Evolutionary conservation across 768 basidiomycete genomes (phyloP).

Genomic region (Auriculariales sp.): DNA sequence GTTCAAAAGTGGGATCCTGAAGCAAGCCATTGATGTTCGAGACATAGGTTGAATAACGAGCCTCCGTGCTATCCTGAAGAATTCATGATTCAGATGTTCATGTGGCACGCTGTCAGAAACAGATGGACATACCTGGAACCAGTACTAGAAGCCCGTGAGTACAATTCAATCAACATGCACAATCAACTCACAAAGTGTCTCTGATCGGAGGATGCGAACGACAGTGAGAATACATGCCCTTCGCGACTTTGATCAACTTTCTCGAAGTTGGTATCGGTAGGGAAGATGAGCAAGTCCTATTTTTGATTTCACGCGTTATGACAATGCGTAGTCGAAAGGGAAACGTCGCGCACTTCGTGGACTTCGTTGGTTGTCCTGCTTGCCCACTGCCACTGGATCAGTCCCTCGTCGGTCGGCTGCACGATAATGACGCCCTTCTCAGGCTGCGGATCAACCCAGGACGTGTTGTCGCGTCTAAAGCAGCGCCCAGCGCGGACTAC

Average conservation of each 20-base stretch:
- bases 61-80: conserved; percentile 46
- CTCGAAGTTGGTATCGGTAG: conserved; percentile 68
- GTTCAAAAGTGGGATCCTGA: conserved; percentile 45
- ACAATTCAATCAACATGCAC: conserved; percentile 5
- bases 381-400: conserved; percentile 72
- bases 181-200: conserved; percentile 68
- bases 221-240: conserved; percentile 74
- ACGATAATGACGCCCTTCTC: conserved; percentile 64
- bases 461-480: conserved; percentile 49
- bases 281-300: conserved; percentile 80
- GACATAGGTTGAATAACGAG: conserved; percentile 58
- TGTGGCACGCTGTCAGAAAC: neutral
- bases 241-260: conserved; percentile 51
- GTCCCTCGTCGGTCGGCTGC: conserved; percentile 54
- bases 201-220: conserved; percentile 82
- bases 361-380: conserved; percentile 43
- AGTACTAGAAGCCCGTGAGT: conserved; percentile 37
- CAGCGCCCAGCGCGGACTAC: conserved; percentile 63
- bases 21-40: conserved; percentile 58
- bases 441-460: conserved; percentile 49
- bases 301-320: neutral
- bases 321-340: conserved; percentile 2
- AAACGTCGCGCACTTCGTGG: conserved; percentile 39
- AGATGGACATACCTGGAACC: conserved; percentile 57
- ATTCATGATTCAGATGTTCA: too few relatives aligned